Evolutionary conservation across 2,329 filamentous ascomycete species (phyloP).

Genomic region (Orbilia oligospora): DNA sequence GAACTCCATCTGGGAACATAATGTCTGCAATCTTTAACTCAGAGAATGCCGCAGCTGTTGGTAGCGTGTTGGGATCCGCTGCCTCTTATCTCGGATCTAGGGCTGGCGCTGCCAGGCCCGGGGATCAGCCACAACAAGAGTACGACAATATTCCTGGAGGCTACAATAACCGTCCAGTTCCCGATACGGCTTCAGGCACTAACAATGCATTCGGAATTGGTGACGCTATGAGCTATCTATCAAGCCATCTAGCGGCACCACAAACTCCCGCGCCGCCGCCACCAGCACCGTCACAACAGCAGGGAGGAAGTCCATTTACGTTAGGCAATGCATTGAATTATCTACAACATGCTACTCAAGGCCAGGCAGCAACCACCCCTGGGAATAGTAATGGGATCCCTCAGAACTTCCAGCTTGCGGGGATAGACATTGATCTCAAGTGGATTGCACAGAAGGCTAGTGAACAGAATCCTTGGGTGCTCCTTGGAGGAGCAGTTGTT

Average conservation of each 20-base stretch:
- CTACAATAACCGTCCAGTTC: slow-evolving; percentile 47
- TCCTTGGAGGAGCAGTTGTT: slow-evolving; percentile 48
- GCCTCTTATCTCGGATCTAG: slow-evolving; percentile 44
- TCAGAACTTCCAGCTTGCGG: slow-evolving; percentile 44
- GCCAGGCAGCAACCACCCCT: slow-evolving; percentile 4
- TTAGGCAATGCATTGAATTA: slow-evolving; percentile 52
- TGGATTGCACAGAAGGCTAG: slow-evolving; percentile 52
- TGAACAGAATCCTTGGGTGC: slow-evolving; percentile 56
- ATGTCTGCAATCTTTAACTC: slow-evolving; percentile 52
- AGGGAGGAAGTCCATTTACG: slow-evolving; percentile 44
- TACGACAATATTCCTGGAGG: slow-evolving; percentile 43
- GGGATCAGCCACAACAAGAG: slow-evolving; percentile 20
- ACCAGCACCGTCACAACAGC: slow-evolving; percentile 28
- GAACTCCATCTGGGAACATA: slow-evolving; percentile 50
- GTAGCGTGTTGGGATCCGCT: slow-evolving; percentile 44
- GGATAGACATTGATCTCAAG: slow-evolving; percentile 56
- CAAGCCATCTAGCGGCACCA: slow-evolving; percentile 12
- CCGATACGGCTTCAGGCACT: slow-evolving; percentile 38
- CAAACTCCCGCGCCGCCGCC: slow-evolving; percentile 14
- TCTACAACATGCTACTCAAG: slow-evolving; percentile 30
- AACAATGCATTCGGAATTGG: slow-evolving; percentile 43
- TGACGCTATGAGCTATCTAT: slow-evolving; percentile 47
- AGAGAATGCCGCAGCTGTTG: slow-evolving; percentile 53
- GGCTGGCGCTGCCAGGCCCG: slow-evolving; percentile 33
- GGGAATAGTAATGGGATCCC: slow-evolving; percentile 27